Base-by-base conservation (phyloP, 2,329 filamentous ascomycete species). In the Apiospora sp. region DNA sequence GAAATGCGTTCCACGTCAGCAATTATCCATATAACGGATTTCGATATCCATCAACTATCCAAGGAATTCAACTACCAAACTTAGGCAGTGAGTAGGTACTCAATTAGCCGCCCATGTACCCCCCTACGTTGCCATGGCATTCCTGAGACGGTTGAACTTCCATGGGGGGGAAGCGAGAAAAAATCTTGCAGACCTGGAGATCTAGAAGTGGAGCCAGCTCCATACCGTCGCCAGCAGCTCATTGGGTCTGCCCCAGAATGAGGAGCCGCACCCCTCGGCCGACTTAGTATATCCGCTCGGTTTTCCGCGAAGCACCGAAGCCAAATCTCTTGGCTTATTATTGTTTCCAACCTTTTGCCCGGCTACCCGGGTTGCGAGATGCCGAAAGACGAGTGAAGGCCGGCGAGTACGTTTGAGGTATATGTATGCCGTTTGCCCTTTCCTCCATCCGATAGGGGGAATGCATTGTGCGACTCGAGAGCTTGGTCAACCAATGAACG, bases 181-280 rank as follows among this genome's bases (percentile, higher is more conserved):
- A 73, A 73, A 71, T 14, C 71, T 73, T 73, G 71, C 72, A 70
- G 69, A 72, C 72, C 72, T 73, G 72, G 72, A 73, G 72, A 73
- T 72, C 72, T 58, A 49, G 34, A 51, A 49, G 71, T 70, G 71
- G 72, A 51, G 4, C 48, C 16, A 4, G 68, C 46, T 16, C 68
- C 68, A 70, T 70, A 51, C 27, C 37, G 22, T 30, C 34, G 37
- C 46, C 48, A 34, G 13, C 68, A 16, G 46, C 48, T 70, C 68
- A 70, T 70, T 70, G 68, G 68, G 54, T 43, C n/a, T 19, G 30
- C 30, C 22, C 34, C 68, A 41, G 48, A 22, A 27, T 49, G 49
- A 58, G 49, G 68, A 51, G 37, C 37, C n/a, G 34, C 46, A 68
- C 41, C 41, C 68, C 68, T 70, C 68, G 68, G 68, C 68, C 48